phyloP scores from a whole-genome alignment of 306 rosid species.

The Argentina anserina region DNA sequence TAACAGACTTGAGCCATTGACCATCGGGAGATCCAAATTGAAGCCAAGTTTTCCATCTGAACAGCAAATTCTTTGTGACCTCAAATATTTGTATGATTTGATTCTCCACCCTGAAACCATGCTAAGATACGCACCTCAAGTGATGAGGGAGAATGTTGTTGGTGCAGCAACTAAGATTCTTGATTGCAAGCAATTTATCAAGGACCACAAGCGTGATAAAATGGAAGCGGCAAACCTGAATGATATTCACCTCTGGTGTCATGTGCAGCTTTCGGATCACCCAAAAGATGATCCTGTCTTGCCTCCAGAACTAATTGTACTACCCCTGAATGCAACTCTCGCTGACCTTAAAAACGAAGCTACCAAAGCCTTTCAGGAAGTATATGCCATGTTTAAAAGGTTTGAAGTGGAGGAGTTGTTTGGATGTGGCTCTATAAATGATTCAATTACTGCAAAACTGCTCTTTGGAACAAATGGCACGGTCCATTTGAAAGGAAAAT shows the following conservation, averaged over 20 bases:
- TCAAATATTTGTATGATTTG: conserved; percentile 43
- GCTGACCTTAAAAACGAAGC: conserved; percentile 46
- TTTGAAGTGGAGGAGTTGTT: conserved; percentile 52
- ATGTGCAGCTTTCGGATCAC: conserved; percentile 55
- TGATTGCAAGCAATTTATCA: conserved; percentile 73
- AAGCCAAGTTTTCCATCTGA: conserved; percentile 35
- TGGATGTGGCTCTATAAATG: conserved; percentile 40
- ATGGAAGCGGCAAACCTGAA: conserved; percentile 5
- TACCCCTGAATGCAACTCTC: conserved; percentile 56
- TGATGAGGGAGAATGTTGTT: conserved; percentile 31
- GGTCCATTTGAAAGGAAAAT: conserved; percentile 43
- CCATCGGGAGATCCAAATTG: background rate
- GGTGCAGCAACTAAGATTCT: conserved; percentile 66
- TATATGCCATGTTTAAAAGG: conserved; percentile 64
- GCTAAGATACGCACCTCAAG: conserved; percentile 28
- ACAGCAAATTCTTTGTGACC: conserved; percentile 44
- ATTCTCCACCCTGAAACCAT: conserved; percentile 56
- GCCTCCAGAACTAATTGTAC: conserved; percentile 54
- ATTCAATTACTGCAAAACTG: conserved; percentile 43
- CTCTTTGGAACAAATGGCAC: conserved; percentile 48
- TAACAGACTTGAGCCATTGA: conserved; percentile 44
- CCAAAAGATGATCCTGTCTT: conserved; percentile 45
- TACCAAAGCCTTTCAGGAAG: conserved; percentile 51
- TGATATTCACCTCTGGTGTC: conserved; percentile 52
- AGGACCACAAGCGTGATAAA: conserved; percentile 40